Conservation (phyloP, 164 flowering plant genomes). For the Platanus orientalis region DNA sequence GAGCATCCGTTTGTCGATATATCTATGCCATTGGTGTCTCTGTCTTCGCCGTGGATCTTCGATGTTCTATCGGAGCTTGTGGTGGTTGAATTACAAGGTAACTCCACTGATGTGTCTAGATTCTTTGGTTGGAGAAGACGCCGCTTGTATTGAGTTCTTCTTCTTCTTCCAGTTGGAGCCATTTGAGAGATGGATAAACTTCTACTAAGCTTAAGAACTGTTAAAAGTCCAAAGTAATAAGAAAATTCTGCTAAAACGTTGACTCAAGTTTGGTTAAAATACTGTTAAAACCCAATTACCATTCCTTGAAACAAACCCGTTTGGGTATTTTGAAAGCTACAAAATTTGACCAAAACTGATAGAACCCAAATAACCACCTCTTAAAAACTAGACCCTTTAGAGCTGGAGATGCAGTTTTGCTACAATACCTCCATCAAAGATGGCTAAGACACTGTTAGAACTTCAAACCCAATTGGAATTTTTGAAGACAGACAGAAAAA, state of each 20-base stretch:
- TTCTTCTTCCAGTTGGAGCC: constrained; percentile 6
- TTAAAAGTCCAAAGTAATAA: too few species aligned
- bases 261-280: too few species aligned
- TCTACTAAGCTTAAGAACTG: not conserved
- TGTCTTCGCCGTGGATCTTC: not conserved
- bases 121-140: constrained; percentile 3
- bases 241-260: not conserved
- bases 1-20: constrained; percentile 14
- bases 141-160: constrained; percentile 1
- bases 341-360: not conserved
- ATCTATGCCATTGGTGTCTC: not conserved
- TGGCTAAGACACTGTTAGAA: too few species aligned
- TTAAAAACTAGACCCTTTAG: too few species aligned
- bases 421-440: not conserved
- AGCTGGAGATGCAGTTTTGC: too few species aligned
- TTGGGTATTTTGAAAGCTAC: not conserved
- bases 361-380: too few species aligned
- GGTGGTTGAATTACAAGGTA: not conserved
- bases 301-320: not conserved
- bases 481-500: not conserved
- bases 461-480: not conserved
- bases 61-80: not conserved
- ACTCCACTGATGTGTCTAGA: constrained; percentile 1
- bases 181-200: not conserved
- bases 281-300: not conserved